Conservation (phyloP, 2,329 filamentous ascomycete genomes). For the Colletotrichum lini region DNA sequence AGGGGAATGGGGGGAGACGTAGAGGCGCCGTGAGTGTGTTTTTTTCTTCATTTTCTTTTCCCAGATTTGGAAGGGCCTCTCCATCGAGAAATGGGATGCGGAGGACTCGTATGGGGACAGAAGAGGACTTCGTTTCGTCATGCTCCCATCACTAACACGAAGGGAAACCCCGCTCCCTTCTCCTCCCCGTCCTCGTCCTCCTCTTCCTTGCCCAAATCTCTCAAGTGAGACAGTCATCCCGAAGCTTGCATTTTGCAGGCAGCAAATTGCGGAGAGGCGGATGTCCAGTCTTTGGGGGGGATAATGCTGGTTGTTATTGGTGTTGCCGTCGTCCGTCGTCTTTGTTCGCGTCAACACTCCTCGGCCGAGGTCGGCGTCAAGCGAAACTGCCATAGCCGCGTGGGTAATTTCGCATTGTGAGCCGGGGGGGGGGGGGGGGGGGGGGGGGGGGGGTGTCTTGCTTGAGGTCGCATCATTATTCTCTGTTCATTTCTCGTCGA, state of each 20-base stretch:
- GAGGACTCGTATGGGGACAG: neutral
- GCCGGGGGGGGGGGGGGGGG: too few species aligned
- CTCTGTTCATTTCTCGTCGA: neutral
- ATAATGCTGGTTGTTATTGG: too few species aligned
- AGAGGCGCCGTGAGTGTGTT: too few species aligned
- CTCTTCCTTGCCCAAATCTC: neutral
- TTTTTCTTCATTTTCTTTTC: too few species aligned
- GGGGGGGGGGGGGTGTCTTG: neutral
- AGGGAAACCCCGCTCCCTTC: too few species aligned
- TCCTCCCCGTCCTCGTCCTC: too few species aligned
- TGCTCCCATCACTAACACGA: neutral
- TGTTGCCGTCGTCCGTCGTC: neutral
- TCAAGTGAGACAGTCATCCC: conserved; percentile 2
- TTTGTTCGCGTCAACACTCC: neutral
- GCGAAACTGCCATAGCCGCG: neutral
- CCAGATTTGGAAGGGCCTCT: too few species aligned
- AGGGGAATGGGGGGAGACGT: too few species aligned
- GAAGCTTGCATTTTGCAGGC: neutral
- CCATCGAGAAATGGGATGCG: too few species aligned
- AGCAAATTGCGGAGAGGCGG: neutral
- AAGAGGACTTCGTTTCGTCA: neutral
- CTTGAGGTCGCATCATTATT: neutral
- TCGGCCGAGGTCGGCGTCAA: neutral
- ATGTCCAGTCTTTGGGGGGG: neutral
- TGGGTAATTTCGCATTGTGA: neutral